phyloP scores from a whole-genome alignment of 768 basidiomycete genomes.

The Obba rivulosa region DNA sequence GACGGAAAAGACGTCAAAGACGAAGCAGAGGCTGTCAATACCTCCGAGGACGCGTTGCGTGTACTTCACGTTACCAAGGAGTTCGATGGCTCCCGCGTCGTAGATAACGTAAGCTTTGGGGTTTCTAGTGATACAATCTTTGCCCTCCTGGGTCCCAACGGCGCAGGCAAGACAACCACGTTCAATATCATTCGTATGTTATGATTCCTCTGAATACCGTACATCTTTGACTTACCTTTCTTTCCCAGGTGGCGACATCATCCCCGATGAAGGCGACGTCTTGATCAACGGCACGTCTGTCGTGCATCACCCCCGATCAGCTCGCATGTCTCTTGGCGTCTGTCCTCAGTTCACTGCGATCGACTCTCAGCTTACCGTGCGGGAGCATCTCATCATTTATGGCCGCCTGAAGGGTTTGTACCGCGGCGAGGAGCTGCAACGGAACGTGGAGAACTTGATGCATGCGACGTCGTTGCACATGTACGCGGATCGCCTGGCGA shows the following conservation, averaged over 20 bases:
- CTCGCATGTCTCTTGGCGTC: constrained; percentile 68
- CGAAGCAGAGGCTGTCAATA: constrained; percentile 44
- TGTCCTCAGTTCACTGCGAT: constrained; percentile 86
- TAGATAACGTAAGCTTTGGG: constrained; percentile 70
- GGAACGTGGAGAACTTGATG: constrained; percentile 54
- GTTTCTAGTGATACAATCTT: constrained; percentile 61
- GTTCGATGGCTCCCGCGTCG: constrained; percentile 45
- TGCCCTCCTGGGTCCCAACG: constrained; percentile 75
- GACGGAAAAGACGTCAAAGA: constrained; percentile 42
- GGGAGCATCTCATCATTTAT: constrained; percentile 70
- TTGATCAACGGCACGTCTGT: constrained; percentile 63
- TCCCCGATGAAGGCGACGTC: constrained; percentile 66
- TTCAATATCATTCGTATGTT: constrained; percentile 74
- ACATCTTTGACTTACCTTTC: background rate
- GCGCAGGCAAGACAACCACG: constrained; percentile 79
- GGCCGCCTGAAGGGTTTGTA: constrained; percentile 67
- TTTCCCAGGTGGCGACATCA: constrained; percentile 56
- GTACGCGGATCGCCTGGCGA: constrained; percentile 69
- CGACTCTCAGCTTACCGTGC: constrained; percentile 70
- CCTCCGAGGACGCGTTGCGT: constrained; percentile 52
- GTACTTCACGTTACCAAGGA: constrained; percentile 60
- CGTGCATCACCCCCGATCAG: constrained; percentile 53
- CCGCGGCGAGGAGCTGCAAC: constrained; percentile 41
- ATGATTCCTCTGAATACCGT: background rate
- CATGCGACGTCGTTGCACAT: constrained; percentile 48